phyloP scores from a whole-genome alignment of 169 alveolate species.

The Plasmodium gallinaceum region DNA sequence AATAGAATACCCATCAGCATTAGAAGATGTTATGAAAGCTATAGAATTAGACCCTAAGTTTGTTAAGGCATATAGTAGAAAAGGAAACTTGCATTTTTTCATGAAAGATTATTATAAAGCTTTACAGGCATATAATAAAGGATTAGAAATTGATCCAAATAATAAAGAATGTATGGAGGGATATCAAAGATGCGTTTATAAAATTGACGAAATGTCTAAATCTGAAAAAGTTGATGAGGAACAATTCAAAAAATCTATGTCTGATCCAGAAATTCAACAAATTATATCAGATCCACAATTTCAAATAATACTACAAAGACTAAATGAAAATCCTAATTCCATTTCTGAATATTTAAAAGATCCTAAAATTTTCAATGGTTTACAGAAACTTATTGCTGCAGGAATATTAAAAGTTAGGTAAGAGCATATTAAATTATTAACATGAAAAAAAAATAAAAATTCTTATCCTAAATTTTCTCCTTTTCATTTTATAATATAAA shows the following conservation, averaged over 20 bases:
- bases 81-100: conserved; percentile 94
- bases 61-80: conserved; percentile 96
- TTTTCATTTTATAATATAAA: neutral
- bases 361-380: conserved; percentile 95
- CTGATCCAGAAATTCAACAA: conserved; percentile 98
- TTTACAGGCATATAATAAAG: conserved; percentile 95
- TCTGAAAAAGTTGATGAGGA: conserved; percentile 92
- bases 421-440: neutral
- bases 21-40: conserved; percentile 89
- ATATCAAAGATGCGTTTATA: conserved; percentile 86
- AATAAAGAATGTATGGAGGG: conserved; percentile 90
- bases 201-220: conserved; percentile 89
- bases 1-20: conserved; percentile 95
- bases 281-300: conserved; percentile 97
- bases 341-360: conserved; percentile 92
- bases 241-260: conserved; percentile 89
- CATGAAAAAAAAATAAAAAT: neutral
- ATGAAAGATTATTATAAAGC: conserved; percentile 99
- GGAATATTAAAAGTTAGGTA: conserved; percentile 94
- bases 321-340: conserved; percentile 90
- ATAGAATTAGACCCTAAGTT: conserved; percentile 96
- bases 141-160: conserved; percentile 94
- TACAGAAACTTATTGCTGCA: conserved; percentile 97
- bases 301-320: conserved; percentile 89
- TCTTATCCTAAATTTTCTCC: neutral